These are phyloP conservation scores for Lactarius deliciosus DNA, from an alignment of 768 basidiomycete genomes.

Conservation along the genomic window DNA sequence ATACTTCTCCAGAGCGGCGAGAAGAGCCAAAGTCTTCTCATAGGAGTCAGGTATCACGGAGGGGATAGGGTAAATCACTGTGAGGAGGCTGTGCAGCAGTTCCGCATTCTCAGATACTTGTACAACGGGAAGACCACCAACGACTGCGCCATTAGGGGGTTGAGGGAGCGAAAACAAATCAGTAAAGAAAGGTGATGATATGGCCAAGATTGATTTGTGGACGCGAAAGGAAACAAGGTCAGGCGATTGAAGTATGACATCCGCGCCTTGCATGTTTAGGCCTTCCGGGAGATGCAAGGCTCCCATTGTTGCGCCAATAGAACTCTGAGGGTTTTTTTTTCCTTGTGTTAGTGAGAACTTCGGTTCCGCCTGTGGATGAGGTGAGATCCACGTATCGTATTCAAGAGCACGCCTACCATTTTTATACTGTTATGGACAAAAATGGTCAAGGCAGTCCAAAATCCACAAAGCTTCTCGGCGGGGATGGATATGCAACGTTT, in stretches of 20 bases:
- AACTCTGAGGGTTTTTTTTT: not conserved
- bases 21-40: slow-evolving; percentile 6
- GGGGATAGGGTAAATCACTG: not conserved
- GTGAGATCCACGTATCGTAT: not conserved
- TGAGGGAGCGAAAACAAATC: slow-evolving; percentile 2
- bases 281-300: not conserved
- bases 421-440: not conserved
- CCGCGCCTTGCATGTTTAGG: not conserved
- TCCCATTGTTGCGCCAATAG: not conserved
- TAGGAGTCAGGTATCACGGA: not conserved
- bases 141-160: not conserved
- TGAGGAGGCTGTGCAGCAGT: not conserved
- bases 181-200: slow-evolving; percentile 1
- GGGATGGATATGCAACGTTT: not conserved
- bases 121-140: not conserved
- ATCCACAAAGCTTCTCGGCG: not conserved
- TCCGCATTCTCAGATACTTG: not conserved
- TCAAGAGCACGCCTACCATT: not conserved
- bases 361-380: not conserved
- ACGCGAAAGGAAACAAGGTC: not conserved
- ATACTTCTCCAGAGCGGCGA: slow-evolving; percentile 31
- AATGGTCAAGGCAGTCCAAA: not conserved
- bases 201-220: not conserved
- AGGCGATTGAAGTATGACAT: not conserved
- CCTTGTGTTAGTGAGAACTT: not conserved